These are phyloP conservation scores for Plectranthus barbatus DNA, from an alignment of 257 asterid genomes.

Conservation along the genomic window DNA sequence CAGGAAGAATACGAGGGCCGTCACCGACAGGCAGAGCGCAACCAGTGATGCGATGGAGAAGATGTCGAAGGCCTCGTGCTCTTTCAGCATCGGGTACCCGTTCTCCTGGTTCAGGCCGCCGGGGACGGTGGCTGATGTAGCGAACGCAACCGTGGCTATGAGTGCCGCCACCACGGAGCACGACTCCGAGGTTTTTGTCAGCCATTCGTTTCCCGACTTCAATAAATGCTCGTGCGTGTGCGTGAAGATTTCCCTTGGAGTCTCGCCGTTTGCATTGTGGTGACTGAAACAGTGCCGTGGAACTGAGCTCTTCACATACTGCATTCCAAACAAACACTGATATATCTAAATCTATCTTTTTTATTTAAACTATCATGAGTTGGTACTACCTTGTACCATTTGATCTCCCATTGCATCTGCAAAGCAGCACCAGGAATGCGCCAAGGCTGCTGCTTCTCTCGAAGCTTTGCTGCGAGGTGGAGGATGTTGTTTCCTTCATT, in stretches of 20 bases:
- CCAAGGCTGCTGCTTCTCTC: constrained; percentile 32
- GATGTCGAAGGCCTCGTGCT: constrained; percentile 20
- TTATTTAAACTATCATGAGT: too few relatives aligned
- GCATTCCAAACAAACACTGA: constrained; percentile 16
- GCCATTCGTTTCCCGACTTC: constrained; percentile 38
- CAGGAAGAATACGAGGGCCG: constrained; percentile 51
- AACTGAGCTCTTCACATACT: constrained; percentile 35
- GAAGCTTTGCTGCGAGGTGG: constrained; percentile 46
- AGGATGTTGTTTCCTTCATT: constrained; percentile 33
- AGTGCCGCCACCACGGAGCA: constrained; percentile 61
- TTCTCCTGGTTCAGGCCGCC: constrained; percentile 32
- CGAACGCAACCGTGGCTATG: constrained; percentile 55
- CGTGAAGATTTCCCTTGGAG: constrained; percentile 27
- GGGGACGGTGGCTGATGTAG: constrained; percentile 49
- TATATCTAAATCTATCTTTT: too few relatives aligned
- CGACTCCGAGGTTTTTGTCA: constrained; percentile 53
- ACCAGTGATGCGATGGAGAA: constrained; percentile 41
- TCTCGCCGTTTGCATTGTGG: constrained; percentile 29
- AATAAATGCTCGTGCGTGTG: constrained; percentile 23
- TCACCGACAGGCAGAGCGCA: constrained; percentile 52
- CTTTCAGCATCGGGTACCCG: constrained; percentile 33
- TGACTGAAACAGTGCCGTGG: constrained; percentile 18
- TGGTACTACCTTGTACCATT: constrained; percentile 48
- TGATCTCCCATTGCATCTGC: constrained; percentile 57
- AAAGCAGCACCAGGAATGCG: constrained; percentile 57